phyloP scores from a whole-genome alignment of 345 rosid genomes.

The Eucalyptus sp. region DNA sequence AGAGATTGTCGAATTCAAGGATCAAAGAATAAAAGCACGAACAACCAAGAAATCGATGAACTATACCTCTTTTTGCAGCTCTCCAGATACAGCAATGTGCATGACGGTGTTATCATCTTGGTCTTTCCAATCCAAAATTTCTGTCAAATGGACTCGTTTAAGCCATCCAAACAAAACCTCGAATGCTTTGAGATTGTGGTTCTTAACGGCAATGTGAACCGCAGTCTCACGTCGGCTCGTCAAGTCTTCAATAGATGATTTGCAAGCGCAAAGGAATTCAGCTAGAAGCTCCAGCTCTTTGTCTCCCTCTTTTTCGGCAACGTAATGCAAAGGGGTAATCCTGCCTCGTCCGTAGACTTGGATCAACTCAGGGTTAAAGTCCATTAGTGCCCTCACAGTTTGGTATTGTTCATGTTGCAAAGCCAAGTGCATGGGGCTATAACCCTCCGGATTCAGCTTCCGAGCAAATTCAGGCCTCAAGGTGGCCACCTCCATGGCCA shows the following conservation, averaged over 20 bases:
- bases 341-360: not conserved
- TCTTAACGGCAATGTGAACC: not conserved
- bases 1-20: not conserved
- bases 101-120: not conserved
- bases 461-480: fast-evolving
- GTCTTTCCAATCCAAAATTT: not conserved
- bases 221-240: not conserved
- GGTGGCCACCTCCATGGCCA: not conserved
- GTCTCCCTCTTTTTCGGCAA: not conserved
- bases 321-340: not conserved
- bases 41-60: not conserved
- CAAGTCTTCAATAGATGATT: not conserved
- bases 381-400: not conserved
- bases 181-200: not conserved
- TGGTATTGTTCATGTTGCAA: not conserved
- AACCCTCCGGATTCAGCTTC: not conserved
- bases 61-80: not conserved
- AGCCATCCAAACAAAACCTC: not conserved
- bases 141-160: not conserved
- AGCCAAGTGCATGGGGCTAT: not conserved
- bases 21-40: not conserved
- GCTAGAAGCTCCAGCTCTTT: not conserved
- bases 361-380: not conserved
- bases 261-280: not conserved
- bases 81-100: not conserved